Evolutionary conservation across 2,329 filamentous ascomycete genomes (phyloP).

Genomic region (Fusarium goolgardi): DNA sequence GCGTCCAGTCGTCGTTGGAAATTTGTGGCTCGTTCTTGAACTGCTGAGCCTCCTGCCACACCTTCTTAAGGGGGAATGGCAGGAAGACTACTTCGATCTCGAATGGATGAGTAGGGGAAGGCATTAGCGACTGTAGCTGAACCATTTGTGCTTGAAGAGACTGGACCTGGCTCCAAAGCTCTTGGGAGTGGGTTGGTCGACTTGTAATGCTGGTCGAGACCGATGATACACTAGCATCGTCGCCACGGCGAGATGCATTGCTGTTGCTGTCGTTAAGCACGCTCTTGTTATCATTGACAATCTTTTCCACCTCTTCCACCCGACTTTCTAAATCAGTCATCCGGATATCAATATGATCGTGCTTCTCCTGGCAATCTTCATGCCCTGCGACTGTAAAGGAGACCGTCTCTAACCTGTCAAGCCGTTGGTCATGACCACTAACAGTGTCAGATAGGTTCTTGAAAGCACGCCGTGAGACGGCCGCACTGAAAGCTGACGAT

Average conservation of each 20-base stretch:
- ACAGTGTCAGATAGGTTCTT: conserved; percentile 64
- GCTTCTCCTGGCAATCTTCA: conserved; percentile 75
- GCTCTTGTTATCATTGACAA: conserved; percentile 58
- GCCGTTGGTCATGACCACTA: conserved; percentile 70
- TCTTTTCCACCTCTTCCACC: conserved; percentile 69
- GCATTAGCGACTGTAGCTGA: conserved; percentile 69
- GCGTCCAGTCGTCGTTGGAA: conserved; percentile 65
- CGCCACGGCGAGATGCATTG: conserved; percentile 53
- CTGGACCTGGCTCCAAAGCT: conserved; percentile 64
- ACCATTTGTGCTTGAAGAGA: conserved; percentile 62
- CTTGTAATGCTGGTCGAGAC: conserved; percentile 58
- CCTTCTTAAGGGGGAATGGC: conserved; percentile 71
- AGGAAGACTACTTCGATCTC: conserved; percentile 80
- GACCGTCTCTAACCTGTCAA: conserved; percentile 75
- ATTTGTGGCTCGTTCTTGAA: conserved; percentile 57
- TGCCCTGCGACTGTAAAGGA: conserved; percentile 75
- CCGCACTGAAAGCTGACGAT: conserved; percentile 33
- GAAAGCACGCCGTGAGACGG: conserved; percentile 53
- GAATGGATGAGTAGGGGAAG: conserved; percentile 74
- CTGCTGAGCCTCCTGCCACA: conserved; percentile 65
- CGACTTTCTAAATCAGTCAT: conserved; percentile 76
- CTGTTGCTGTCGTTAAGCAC: conserved; percentile 61
- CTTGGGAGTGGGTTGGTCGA: conserved; percentile 56
- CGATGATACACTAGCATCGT: conserved; percentile 62
- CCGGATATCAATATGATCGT: conserved; percentile 74